Percentiles rank a stretch among this genome's conserved stretches.
phyloP scores from a whole-genome alignment of 1,139 yeast genomes.

The Scheffersomyces parashehatae region DNA sequence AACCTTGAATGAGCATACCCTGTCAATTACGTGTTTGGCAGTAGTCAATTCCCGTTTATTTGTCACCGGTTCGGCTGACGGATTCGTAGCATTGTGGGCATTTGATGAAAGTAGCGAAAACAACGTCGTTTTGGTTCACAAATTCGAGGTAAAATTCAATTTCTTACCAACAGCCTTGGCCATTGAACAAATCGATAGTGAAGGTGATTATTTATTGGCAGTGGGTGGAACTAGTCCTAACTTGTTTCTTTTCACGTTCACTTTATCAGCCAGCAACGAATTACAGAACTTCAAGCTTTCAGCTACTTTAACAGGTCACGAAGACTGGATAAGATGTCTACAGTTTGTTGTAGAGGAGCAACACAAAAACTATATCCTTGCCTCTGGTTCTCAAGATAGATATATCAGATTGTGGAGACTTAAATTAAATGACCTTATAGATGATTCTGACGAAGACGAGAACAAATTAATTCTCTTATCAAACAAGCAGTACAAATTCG shows the following conservation, averaged over 20 bases:
- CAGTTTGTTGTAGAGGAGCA: slow-evolving; percentile 53
- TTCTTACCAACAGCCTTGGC: slow-evolving; percentile 70
- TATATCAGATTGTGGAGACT: slow-evolving; percentile 87
- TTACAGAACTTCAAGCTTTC: slow-evolving; percentile 31
- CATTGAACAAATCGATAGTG: slow-evolving; percentile 39
- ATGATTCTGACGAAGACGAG: slow-evolving; percentile 56
- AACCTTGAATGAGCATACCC: slow-evolving; percentile 37
- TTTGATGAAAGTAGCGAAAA: slow-evolving; percentile 11
- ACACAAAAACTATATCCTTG: slow-evolving; percentile 59
- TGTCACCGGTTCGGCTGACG: slow-evolving; percentile 69
- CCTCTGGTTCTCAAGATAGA: slow-evolving; percentile 88
- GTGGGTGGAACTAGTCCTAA: slow-evolving; percentile 77
- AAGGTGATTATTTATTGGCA: slow-evolving; percentile 55
- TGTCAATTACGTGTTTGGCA: slow-evolving; percentile 53
- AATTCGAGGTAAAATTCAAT: slow-evolving; percentile 45
- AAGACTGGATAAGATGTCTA: slow-evolving; percentile 86
- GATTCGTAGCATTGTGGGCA: slow-evolving; percentile 55
- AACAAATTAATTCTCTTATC: slow-evolving; percentile 54
- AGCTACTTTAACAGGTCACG: slow-evolving; percentile 78
- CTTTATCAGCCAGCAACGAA: slow-evolving; percentile 5
- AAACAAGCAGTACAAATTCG: slow-evolving; percentile 66
- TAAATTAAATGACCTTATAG: slow-evolving; percentile 56
- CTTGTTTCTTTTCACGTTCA: slow-evolving; percentile 56
- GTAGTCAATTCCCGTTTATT: slow-evolving; percentile 37
- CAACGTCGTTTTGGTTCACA: slow-evolving; percentile 27